Conservation (phyloP, 116 monocot genomes). For the Cymodocea nodosa region DNA sequence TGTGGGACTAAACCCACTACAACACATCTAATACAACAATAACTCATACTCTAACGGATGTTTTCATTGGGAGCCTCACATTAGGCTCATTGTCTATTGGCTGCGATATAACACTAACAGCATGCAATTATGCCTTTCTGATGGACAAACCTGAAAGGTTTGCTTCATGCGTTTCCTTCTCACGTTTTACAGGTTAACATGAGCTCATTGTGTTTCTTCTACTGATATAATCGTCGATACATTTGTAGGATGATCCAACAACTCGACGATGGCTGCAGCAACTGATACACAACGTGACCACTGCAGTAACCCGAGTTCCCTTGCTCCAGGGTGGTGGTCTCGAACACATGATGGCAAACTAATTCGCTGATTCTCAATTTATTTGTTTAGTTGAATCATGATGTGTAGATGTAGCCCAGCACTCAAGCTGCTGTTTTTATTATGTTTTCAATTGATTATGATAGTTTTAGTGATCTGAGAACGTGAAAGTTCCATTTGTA, state of each 20-base stretch:
- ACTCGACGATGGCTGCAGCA: slow-evolving; percentile 42
- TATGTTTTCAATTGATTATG: neutral
- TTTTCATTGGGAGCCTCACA: too few relatives aligned
- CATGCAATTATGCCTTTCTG: too few relatives aligned
- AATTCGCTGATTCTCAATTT: slow-evolving; percentile 1
- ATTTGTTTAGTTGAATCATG: slow-evolving; percentile 3
- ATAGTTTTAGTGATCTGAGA: neutral
- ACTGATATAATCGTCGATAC: neutral
- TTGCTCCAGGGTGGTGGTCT: slow-evolving; percentile 11
- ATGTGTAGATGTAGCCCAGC: neutral
- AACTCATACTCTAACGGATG: too few relatives aligned
- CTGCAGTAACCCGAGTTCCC: slow-evolving; percentile 6
- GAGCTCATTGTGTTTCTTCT: neutral
- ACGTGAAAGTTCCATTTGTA: neutral
- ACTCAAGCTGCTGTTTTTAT: neutral
- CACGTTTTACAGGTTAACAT: neutral
- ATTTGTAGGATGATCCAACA: slow-evolving; percentile 32
- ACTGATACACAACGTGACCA: slow-evolving; percentile 28
- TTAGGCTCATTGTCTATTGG: too few relatives aligned
- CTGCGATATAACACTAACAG: too few relatives aligned
- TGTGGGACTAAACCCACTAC: too few relatives aligned
- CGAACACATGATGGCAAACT: slow-evolving; percentile 28
- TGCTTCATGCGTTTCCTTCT: neutral
- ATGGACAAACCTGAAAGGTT: too few relatives aligned
- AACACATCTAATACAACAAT: too few relatives aligned